Evolutionary conservation across 208 protist genomes (phyloP).

Genomic region (Trypanosoma rangeli): DNA sequence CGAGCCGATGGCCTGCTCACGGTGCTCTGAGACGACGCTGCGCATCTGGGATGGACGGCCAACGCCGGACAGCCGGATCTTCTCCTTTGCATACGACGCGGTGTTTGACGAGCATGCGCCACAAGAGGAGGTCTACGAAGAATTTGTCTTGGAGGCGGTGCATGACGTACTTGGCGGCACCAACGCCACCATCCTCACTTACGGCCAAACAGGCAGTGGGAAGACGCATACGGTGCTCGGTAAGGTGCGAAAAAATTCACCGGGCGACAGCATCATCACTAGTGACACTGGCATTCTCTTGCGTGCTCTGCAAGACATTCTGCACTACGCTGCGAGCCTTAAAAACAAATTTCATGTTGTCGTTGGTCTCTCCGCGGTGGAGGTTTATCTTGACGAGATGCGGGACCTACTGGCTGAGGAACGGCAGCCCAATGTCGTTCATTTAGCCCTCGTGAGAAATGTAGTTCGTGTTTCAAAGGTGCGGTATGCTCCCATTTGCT

Average conservation of each 20-base stretch:
- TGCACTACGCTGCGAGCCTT: constrained; percentile 55
- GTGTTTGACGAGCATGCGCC: constrained; percentile 87
- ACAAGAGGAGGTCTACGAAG: constrained; percentile 91
- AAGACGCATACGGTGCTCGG: constrained; percentile 90
- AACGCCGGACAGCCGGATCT: constrained; percentile 47
- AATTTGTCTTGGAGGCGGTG: constrained; percentile 79
- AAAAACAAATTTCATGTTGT: constrained; percentile 69
- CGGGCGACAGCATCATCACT: constrained; percentile 75
- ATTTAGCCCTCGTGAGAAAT: constrained; percentile 62
- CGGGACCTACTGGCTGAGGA: constrained; percentile 78
- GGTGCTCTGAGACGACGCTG: constrained; percentile 60
- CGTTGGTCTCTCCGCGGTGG: constrained; percentile 79
- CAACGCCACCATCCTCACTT: constrained; percentile 82
- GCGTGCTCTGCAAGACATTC: constrained; percentile 81
- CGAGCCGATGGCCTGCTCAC: constrained; percentile 53
- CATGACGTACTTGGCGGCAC: constrained; percentile 78
- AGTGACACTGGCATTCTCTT: constrained; percentile 87
- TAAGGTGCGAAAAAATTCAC: constrained; percentile 57
- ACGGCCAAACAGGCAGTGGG: constrained; percentile 92
- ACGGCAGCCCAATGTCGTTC: constrained; percentile 30
- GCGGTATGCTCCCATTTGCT: constrained; percentile 62
- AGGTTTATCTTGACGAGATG: constrained; percentile 90
- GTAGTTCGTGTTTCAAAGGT: constrained; percentile 67
- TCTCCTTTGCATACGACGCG: constrained; percentile 81
- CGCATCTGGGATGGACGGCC: constrained; percentile 54